phyloP scores from a whole-genome alignment of 768 basidiomycete species.

The Symmetrospora coprosmae region DNA sequence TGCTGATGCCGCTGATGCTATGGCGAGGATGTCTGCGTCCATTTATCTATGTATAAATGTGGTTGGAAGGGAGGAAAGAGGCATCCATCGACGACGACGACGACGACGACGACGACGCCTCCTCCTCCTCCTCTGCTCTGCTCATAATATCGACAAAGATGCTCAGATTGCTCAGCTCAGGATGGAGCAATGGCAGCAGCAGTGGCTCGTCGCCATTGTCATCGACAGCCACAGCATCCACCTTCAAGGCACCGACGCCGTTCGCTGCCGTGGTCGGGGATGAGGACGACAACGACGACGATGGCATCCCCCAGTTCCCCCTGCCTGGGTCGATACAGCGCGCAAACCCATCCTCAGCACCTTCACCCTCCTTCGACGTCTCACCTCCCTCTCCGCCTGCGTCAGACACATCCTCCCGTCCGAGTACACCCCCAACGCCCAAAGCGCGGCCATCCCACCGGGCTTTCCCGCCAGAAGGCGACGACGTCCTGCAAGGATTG shows the following conservation, averaged over 20 bases:
- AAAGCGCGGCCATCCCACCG: conserved; percentile 12
- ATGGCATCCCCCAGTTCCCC: not conserved
- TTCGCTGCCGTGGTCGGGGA: no score
- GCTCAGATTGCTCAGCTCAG: conserved; percentile 5
- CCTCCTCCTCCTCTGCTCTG: not conserved
- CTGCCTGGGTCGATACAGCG: conserved; percentile 1
- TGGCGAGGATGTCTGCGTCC: no score
- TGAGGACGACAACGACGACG: not conserved
- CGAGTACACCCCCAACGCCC: not conserved
- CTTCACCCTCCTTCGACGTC: not conserved
- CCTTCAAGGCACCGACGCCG: no score
- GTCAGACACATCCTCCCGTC: not conserved
- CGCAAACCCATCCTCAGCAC: not conserved
- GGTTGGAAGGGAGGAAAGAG: no score
- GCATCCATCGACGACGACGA: no score
- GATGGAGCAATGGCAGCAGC: not conserved
- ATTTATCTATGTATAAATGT: no score
- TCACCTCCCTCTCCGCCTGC: not conserved
- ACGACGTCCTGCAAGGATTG: not conserved
- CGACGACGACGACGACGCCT: no score
- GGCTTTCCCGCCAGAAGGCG: conserved; percentile 1
- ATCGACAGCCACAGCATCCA: not conserved
- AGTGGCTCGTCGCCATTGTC: not conserved
- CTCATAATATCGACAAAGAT: not conserved
- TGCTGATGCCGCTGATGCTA: no score